Conservation (phyloP, 495 filamentous ascomycete genomes). For the Talaromyces nanjingensis region DNA sequence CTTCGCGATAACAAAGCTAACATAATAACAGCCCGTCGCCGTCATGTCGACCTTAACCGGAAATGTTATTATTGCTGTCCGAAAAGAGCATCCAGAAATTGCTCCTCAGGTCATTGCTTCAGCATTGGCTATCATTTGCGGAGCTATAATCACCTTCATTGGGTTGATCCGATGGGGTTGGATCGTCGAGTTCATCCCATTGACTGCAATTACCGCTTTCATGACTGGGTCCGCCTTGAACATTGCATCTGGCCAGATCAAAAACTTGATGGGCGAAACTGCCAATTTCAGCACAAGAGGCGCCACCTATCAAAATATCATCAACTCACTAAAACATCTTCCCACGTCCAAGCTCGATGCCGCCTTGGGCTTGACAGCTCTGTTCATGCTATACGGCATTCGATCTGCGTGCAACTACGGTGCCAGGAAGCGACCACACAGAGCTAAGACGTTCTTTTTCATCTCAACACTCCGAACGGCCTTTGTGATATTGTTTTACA, state of each 20-base stretch:
- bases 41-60: conserved; percentile 91
- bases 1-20: conserved; percentile 6
- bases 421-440: conserved; percentile 62
- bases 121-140: conserved; percentile 71
- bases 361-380: conserved; percentile 81
- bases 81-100: conserved; percentile 50
- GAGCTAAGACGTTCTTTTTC: conserved; percentile 79
- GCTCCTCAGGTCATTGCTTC: conserved; percentile 62
- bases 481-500: conserved; percentile 91
- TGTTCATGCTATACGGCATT: conserved; percentile 77
- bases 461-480: conserved; percentile 78
- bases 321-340: conserved; percentile 78
- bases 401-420: conserved; percentile 58
- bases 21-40: conserved; percentile 67
- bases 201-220: conserved; percentile 88
- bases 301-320: conserved; percentile 76
- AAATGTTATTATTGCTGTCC: conserved; percentile 60
- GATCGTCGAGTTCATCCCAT: conserved; percentile 92
- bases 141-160: conserved; percentile 73
- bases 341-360: conserved; percentile 65
- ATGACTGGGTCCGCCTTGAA: conserved; percentile 97
- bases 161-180: conserved; percentile 77
- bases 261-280: conserved; percentile 75
- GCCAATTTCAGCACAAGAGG: conserved; percentile 64
- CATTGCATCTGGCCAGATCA: conserved; percentile 84